Conservation (phyloP, 768 basidiomycete species). For the Lactarius trivialis region DNA sequence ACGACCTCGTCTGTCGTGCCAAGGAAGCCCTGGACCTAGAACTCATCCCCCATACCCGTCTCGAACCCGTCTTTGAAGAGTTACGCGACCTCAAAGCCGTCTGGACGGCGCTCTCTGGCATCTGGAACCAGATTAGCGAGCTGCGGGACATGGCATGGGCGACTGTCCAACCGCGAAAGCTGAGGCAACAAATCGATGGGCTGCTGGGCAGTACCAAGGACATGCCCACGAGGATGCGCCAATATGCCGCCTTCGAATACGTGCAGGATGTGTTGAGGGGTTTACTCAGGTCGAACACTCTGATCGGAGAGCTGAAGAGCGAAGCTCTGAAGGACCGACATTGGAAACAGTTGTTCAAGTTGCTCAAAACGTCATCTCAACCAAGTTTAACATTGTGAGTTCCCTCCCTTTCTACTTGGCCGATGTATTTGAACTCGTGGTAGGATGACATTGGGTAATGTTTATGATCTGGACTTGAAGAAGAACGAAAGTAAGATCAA, state of each 20-base stretch:
- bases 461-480: slow-evolving; percentile 95
- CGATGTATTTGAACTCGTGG: slow-evolving; percentile 12
- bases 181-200: slow-evolving; percentile 91
- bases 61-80: slow-evolving; percentile 94
- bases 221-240: slow-evolving; percentile 98
- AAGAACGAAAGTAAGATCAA: slow-evolving; percentile 87
- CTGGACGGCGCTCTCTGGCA: slow-evolving; percentile 96
- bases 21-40: slow-evolving; percentile 97
- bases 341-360: slow-evolving; percentile 97
- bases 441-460: slow-evolving; percentile 92
- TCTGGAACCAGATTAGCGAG: slow-evolving; percentile 91
- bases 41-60: slow-evolving; percentile 78
- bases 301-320: slow-evolving; percentile 93
- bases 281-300: slow-evolving; percentile 80
- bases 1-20: slow-evolving; percentile 89
- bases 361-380: slow-evolving; percentile 63
- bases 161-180: slow-evolving; percentile 87
- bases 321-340: slow-evolving; percentile 97
- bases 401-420: neutral
- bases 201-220: slow-evolving; percentile 91
- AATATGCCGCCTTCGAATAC: slow-evolving; percentile 98
- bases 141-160: slow-evolving; percentile 86
- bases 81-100: slow-evolving; percentile 94
- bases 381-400: slow-evolving; percentile 68
- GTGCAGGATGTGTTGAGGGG: slow-evolving; percentile 87